Evolutionary conservation across 192 early-diverging fungal genomes (phyloP).

Genomic region (Linnemannia hyalina): DNA sequence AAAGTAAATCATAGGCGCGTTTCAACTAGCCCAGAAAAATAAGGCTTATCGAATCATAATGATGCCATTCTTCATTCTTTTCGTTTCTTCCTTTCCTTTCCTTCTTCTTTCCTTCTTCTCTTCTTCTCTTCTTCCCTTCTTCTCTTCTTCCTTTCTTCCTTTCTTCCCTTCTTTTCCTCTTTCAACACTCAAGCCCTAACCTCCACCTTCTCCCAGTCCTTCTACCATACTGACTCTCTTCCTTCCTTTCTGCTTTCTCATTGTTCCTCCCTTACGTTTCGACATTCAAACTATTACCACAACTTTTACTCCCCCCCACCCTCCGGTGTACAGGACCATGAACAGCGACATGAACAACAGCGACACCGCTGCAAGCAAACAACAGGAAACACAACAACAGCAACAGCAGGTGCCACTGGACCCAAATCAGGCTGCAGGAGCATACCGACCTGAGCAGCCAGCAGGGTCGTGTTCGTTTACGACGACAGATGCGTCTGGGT

Average conservation of each 20-base stretch:
- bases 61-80: too few relatives aligned
- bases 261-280: not conserved
- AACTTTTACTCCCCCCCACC: too few relatives aligned
- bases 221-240: not conserved
- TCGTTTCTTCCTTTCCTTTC: not conserved
- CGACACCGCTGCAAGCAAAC: too few relatives aligned
- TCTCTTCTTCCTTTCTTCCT: not conserved
- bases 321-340: too few relatives aligned
- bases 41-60: too few relatives aligned
- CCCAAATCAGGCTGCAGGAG: not conserved
- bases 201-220: not conserved
- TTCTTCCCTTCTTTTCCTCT: not conserved
- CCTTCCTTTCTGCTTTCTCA: not conserved
- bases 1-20: not conserved
- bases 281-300: not conserved
- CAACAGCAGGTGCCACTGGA: not conserved
- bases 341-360: too few relatives aligned
- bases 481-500: slow-evolving; percentile 46
- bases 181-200: not conserved
- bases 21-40: too few relatives aligned
- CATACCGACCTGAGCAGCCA: not conserved
- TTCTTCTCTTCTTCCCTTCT: not conserved
- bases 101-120: not conserved
- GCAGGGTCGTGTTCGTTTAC: slow-evolving; percentile 1
- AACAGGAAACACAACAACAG: not conserved